Conservation (phyloP, 805 yeast genomes). For the Yamadazyma insecticola region DNA sequence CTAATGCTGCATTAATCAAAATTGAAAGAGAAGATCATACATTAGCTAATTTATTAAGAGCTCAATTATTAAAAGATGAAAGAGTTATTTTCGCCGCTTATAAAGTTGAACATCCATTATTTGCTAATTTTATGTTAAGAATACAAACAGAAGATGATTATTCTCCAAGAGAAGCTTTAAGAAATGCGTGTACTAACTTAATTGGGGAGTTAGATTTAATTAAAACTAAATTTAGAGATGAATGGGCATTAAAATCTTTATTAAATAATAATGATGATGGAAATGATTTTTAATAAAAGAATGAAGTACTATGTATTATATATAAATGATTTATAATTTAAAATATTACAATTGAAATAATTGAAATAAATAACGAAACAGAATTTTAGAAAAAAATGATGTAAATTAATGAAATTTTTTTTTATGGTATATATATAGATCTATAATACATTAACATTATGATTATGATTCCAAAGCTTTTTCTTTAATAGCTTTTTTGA, state of each 20-base stretch:
- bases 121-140: slow-evolving; percentile 91
- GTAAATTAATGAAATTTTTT: not conserved
- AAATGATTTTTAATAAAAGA: no score
- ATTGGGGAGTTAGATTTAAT: slow-evolving; percentile 74
- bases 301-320: no score
- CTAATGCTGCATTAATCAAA: slow-evolving; percentile 88
- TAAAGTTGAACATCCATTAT: slow-evolving; percentile 95
- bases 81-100: slow-evolving; percentile 95
- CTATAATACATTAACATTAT: slow-evolving; percentile 6
- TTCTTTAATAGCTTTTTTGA: slow-evolving; percentile 60
- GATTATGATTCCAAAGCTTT: slow-evolving; percentile 16
- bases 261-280: no score
- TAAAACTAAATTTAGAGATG: slow-evolving; percentile 76
- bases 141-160: slow-evolving; percentile 95
- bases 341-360: no score
- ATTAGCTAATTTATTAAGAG: slow-evolving; percentile 81
- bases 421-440: slow-evolving; percentile 2
- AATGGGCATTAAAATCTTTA: slow-evolving; percentile 86
- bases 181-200: slow-evolving; percentile 80
- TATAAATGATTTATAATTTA: no score
- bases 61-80: slow-evolving; percentile 80
- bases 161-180: slow-evolving; percentile 84
- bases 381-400: not conserved
- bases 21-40: slow-evolving; percentile 98
- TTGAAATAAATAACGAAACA: no score